Percentiles rank a stretch among this genome's conserved stretches.
Conservation (phyloP, 352 stramenopile species). For the Phytophthora fragariae region DNA sequence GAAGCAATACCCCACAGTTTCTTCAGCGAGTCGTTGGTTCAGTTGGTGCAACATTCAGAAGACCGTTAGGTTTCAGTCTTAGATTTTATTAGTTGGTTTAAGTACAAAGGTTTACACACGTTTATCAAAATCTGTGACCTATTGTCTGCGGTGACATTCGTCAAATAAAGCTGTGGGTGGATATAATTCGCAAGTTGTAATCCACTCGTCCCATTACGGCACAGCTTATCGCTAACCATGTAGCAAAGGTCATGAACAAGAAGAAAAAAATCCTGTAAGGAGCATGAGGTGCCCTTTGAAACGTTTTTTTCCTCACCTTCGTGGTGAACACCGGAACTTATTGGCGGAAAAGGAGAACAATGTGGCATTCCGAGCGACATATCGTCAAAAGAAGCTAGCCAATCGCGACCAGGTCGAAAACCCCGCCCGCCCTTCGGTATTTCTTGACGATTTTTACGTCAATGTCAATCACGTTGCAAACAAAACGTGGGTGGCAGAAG, state of each 20-base stretch:
- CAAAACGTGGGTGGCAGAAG: neutral
- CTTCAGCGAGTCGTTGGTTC: no score
- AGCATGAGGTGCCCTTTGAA: slow-evolving; percentile 6
- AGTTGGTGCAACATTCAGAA: no score
- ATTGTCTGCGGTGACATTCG: no score
- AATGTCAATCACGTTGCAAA: neutral
- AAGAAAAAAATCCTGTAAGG: neutral
- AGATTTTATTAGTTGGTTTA: no score
- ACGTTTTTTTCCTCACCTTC: slow-evolving; percentile 10
- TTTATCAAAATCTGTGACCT: no score
- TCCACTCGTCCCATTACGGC: slow-evolving; percentile 13
- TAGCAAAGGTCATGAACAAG: slow-evolving; percentile 10
- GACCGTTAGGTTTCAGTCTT: no score
- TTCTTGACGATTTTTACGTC: neutral
- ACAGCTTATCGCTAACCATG: slow-evolving; percentile 13
- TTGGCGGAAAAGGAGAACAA: slow-evolving; percentile 19
- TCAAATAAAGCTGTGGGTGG: no score
- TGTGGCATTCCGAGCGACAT: slow-evolving; percentile 1
- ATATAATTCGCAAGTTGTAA: slow-evolving; percentile 4
- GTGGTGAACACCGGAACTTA: slow-evolving; percentile 10
- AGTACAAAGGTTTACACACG: no score
- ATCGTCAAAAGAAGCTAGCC: neutral
- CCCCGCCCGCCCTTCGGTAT: neutral
- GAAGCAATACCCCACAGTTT: no score
- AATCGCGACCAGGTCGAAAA: neutral